Conservation (phyloP, 2,329 filamentous ascomycete genomes). For the Neurospora sp. region DNA sequence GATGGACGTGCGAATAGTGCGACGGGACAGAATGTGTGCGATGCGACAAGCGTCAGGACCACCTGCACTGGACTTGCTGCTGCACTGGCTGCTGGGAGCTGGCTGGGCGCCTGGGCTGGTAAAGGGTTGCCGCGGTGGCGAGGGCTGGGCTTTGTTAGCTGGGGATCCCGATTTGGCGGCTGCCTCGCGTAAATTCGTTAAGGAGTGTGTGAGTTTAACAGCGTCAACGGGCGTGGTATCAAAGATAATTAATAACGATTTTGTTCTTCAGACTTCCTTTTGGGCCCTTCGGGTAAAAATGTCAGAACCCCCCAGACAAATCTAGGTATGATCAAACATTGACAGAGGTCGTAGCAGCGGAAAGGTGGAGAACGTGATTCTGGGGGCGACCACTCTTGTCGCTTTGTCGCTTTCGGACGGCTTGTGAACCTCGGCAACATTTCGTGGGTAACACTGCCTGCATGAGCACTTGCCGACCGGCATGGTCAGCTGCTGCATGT, state of each 20-base stretch:
- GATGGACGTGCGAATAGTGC: not conserved
- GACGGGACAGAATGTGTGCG: not conserved
- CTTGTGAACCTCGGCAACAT: not conserved
- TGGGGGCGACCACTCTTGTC: not conserved
- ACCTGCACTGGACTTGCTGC: not conserved
- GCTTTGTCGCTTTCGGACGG: not conserved
- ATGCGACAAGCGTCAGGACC: not conserved
- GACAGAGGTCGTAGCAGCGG: not conserved
- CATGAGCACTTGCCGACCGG: not conserved
- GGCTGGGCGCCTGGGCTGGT: not conserved
- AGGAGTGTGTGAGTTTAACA: not conserved
- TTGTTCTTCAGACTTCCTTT: not conserved
- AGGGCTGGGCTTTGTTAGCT: not conserved
- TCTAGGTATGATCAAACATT: not conserved
- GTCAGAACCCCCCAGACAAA: not conserved
- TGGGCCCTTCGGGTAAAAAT: not conserved
- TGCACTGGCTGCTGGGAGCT: not conserved
- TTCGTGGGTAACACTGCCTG: not conserved
- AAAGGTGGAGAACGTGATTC: not conserved
- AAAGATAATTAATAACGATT: not conserved
- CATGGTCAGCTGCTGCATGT: not conserved
- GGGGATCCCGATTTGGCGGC: not conserved
- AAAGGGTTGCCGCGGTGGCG: not conserved
- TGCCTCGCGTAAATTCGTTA: not conserved
- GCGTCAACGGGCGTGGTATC: not conserved